phyloP scores from a whole-genome alignment of 371 early-diverging fungal species.

The Phascolomyces articulosus region DNA sequence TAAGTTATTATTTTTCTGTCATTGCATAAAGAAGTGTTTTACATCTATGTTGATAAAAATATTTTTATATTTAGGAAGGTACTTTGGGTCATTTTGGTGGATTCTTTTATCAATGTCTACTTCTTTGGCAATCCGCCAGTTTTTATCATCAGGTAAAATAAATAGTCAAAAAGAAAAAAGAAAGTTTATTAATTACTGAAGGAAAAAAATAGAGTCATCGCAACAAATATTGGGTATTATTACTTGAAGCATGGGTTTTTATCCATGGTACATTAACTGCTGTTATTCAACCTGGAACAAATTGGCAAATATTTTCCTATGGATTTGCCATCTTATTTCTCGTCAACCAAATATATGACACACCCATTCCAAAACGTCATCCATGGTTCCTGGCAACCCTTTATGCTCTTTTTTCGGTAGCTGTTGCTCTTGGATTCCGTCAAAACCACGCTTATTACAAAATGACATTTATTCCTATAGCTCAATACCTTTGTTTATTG shows the following conservation, averaged over 20 bases:
- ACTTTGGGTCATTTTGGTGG: conserved; percentile 45
- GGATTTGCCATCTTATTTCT: conserved; percentile 42
- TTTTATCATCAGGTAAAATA: conserved; percentile 35
- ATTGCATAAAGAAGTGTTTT: not conserved
- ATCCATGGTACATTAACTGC: conserved; percentile 46
- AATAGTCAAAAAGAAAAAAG: not conserved
- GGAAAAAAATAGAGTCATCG: conserved; percentile 31
- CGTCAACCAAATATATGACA: conserved; percentile 38
- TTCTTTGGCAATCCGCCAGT: conserved; percentile 50
- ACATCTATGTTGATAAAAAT: no score
- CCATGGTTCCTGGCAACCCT: conserved; percentile 10
- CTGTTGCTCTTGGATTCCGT: conserved; percentile 28
- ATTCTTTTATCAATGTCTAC: conserved; percentile 42
- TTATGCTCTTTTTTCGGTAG: conserved; percentile 20
- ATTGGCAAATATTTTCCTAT: conserved; percentile 48
- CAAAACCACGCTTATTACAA: conserved; percentile 34
- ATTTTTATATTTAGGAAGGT: conserved; percentile 44
- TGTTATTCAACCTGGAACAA: conserved; percentile 41
- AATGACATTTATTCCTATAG: conserved; percentile 42
- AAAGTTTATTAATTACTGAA: not conserved
- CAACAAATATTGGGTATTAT: conserved; percentile 35
- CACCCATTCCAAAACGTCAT: conserved; percentile 19
- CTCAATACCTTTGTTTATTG: conserved; percentile 33
- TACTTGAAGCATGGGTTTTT: conserved; percentile 45
- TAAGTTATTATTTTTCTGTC: conserved; percentile 12